phyloP scores from a whole-genome alignment of 768 basidiomycete species.

The Amanita subjunquillea region DNA sequence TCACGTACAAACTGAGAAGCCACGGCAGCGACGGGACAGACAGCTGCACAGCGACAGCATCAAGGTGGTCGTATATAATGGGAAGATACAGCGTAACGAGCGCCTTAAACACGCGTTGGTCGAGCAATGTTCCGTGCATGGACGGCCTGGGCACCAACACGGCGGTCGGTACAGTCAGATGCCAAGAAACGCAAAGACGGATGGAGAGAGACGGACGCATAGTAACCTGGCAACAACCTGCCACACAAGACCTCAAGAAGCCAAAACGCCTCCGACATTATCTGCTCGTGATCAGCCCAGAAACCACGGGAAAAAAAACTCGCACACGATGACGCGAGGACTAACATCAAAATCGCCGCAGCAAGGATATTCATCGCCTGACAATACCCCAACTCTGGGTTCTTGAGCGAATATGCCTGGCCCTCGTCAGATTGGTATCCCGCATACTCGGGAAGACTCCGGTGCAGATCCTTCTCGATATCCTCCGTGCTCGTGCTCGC shows the following conservation, averaged over 20 bases:
- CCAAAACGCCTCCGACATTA: constrained; percentile 99
- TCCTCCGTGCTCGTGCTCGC: constrained; percentile 90
- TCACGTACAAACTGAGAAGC: constrained; percentile 87
- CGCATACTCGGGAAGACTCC: constrained; percentile 93
- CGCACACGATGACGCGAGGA: not conserved
- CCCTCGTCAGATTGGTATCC: constrained; percentile 91
- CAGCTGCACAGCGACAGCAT: constrained; percentile 85
- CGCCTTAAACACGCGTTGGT: constrained; percentile 95
- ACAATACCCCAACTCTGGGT: constrained; percentile 91
- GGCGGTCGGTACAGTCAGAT: no score
- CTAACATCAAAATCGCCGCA: constrained; percentile 88
- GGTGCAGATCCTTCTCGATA: constrained; percentile 96
- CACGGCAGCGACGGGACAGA: constrained; percentile 96
- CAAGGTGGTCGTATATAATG: constrained; percentile 90
- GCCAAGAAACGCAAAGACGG: no score
- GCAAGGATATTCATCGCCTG: constrained; percentile 99
- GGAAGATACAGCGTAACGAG: constrained; percentile 84
- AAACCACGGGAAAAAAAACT: not conserved
- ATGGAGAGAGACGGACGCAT: constrained; percentile 46
- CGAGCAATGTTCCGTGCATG: constrained; percentile 98
- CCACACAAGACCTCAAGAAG: constrained; percentile 91
- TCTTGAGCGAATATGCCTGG: constrained; percentile 92
- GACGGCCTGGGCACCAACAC: constrained; percentile 53
- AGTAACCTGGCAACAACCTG: constrained; percentile 93
- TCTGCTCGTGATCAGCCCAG: constrained; percentile 26